Base-by-base conservation (phyloP, 805 yeast species). In the Lipomyces yamadae region DNA sequence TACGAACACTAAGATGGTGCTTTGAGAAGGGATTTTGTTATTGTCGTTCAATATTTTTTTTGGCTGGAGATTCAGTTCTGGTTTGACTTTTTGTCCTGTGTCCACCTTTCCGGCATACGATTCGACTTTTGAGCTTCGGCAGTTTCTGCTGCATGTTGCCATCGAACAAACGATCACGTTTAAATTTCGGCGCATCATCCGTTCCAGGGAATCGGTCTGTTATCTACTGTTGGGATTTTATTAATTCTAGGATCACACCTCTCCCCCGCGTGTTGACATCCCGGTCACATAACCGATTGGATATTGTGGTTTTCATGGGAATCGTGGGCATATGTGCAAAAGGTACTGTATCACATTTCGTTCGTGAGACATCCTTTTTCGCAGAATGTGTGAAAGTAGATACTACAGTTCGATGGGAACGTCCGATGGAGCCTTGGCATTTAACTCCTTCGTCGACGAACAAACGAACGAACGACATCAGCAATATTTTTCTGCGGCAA, bases 371-470 rank as follows among this genome's bases (percentile, higher is more conserved):
- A 7, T 42, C 48, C 48, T 42, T 42, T 42, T 42, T n/a, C 48
- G 48, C 48, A n/a, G 48, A 15, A 42, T 11, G 24, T 42, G 48
- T 42, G 48, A 42, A 42, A n/a, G 48, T 52, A 32, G 34, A 52
- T 52, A 52, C 55, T 52, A 52, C 55, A 52, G 34, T 24, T 29
- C 33, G 15, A 29, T 11, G 8, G 55, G 55, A 52, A 52, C 55
- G 34, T 52, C 55, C 11, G 55, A 52, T n/a, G 55, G 55, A 52
- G 55, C 34, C 15, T 52, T 42, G 48, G 48, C 48, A 15, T n/a
- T 1, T 37, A 37, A 15, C 48, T 32, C 32, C 34, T 29, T 37
- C 39, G 39, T 37, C 39, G 39, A 37, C 39, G 24, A 24, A 24
- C 24, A 24, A 24, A 24, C 24, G 24, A 24, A 24, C 24, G 24